Conservation (phyloP, 495 filamentous ascomycete species). For the Hypoxylon lienhwacheense region DNA sequence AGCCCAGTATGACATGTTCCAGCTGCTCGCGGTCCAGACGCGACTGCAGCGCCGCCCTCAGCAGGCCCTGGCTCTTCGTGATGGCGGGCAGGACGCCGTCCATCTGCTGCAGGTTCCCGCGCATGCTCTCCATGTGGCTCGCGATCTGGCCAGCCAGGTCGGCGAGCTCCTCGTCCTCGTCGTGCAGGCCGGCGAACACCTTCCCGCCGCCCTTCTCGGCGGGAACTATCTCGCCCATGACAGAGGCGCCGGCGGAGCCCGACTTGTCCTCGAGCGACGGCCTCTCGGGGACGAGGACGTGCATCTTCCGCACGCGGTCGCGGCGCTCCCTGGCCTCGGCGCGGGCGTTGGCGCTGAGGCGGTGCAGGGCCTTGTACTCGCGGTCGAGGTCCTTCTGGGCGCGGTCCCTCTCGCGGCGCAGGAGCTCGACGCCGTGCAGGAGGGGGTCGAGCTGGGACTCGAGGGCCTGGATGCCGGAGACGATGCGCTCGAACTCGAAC, state of each 20-base stretch:
- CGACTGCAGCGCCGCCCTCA: slow-evolving; percentile 45
- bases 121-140: slow-evolving; percentile 59
- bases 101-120: slow-evolving; percentile 57
- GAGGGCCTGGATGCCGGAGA: slow-evolving; percentile 42
- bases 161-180: slow-evolving; percentile 41
- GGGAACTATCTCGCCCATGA: slow-evolving; percentile 13
- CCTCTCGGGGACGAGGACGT: slow-evolving; percentile 45
- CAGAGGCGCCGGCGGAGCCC: slow-evolving; percentile 30
- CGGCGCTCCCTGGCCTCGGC: slow-evolving; percentile 44
- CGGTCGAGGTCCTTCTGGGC: slow-evolving; percentile 42
- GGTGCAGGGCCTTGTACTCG: slow-evolving; percentile 44
- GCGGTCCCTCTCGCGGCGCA: slow-evolving; percentile 45
- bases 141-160: slow-evolving; percentile 47
- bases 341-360: slow-evolving; percentile 44
- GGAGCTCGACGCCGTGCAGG: slow-evolving; percentile 48
- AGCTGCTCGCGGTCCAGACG: slow-evolving; percentile 50
- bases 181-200: slow-evolving; percentile 41
- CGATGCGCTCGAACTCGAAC: slow-evolving; percentile 49
- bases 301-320: slow-evolving; percentile 43
- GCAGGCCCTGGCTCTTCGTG: slow-evolving; percentile 47
- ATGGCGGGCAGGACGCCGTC: slow-evolving; percentile 49
- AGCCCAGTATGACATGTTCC: slow-evolving; percentile 48
- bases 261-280: neutral
- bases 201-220: slow-evolving; percentile 19
- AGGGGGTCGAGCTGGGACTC: slow-evolving; percentile 48